phyloP scores from a whole-genome alignment of 129 eudicot genomes.

The Solidago caesia region DNA sequence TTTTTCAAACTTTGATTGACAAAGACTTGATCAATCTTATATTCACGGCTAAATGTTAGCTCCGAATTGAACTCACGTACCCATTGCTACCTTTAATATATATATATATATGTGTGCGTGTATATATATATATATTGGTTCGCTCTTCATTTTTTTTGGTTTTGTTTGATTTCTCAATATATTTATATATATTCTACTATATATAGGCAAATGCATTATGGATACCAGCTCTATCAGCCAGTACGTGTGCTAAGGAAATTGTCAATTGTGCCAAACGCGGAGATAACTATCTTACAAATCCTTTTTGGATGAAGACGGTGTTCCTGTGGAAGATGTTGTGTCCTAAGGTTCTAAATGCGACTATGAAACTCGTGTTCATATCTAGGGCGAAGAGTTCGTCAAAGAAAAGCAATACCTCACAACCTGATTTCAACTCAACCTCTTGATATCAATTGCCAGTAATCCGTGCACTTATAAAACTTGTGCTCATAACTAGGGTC shows the following conservation, averaged over 20 bases:
- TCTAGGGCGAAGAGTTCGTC: slow-evolving; percentile 33
- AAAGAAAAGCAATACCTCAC: slow-evolving; percentile 1
- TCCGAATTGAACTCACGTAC: no score
- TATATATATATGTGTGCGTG: no score
- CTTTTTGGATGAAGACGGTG: slow-evolving; percentile 47
- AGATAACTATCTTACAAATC: slow-evolving; percentile 45
- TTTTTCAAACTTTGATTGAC: background rate
- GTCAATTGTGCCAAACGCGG: slow-evolving; percentile 60
- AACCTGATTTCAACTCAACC: no score
- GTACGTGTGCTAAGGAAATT: slow-evolving; percentile 44
- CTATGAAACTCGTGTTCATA: slow-evolving; percentile 28
- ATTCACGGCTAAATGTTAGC: no score
- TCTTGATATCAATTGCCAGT: no score
- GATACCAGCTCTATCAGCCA: slow-evolving; percentile 34
- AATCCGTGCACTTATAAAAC: no score
- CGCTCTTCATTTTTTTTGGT: background rate
- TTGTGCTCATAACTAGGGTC: no score
- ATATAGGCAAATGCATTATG: slow-evolving; percentile 30
- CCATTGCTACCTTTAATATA: no score
- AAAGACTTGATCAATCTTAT: background rate
- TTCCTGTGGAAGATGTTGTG: slow-evolving; percentile 36
- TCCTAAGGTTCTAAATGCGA: slow-evolving; percentile 43
- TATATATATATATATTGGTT: no score
- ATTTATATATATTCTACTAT: background rate
- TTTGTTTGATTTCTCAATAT: background rate